Conservation (phyloP, 192 early-diverging fungal genomes). For the Helicostylum pulchrum region DNA sequence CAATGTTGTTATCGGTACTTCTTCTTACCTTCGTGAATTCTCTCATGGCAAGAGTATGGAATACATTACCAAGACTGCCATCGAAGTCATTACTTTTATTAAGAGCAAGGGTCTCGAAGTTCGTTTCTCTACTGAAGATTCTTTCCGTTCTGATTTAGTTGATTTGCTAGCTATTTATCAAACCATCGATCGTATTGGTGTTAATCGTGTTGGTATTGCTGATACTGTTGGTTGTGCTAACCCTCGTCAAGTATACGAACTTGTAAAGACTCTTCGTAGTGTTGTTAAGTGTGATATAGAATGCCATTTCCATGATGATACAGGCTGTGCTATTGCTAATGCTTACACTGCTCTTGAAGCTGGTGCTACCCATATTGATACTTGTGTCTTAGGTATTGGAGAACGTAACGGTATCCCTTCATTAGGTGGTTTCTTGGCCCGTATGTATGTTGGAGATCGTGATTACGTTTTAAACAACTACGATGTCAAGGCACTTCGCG, state of each 20-base stretch:
- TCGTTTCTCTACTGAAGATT: constrained; percentile 97
- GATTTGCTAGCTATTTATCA: constrained; percentile 95
- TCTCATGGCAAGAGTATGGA: constrained; percentile 99
- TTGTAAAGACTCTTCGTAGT: constrained; percentile 90
- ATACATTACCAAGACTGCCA: constrained; percentile 93
- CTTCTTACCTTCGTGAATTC: constrained; percentile 93
- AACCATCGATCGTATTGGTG: constrained; percentile 94
- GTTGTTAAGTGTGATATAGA: constrained; percentile 98
- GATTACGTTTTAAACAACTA: constrained; percentile 93
- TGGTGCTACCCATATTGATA: constrained; percentile 99
- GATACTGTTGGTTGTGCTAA: constrained; percentile 99
- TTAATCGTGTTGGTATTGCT: constrained; percentile 97
- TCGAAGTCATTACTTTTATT: constrained; percentile 95
- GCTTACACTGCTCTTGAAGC: constrained; percentile 95
- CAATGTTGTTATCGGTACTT: constrained; percentile 97
- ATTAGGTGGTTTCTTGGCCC: constrained; percentile 91
- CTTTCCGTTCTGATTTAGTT: constrained; percentile 95
- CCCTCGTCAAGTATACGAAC: constrained; percentile 96
- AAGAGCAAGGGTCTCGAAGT: constrained; percentile 95
- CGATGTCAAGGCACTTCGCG: constrained; percentile 85
- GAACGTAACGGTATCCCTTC: constrained; percentile 98
- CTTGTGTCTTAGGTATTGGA: constrained; percentile 95
- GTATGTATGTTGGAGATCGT: constrained; percentile 92
- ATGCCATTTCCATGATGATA: constrained; percentile 99
- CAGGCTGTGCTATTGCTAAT: constrained; percentile 97